Conservation (phyloP, 148 eudicot genomes). For the Nepenthes mirabilis region DNA sequence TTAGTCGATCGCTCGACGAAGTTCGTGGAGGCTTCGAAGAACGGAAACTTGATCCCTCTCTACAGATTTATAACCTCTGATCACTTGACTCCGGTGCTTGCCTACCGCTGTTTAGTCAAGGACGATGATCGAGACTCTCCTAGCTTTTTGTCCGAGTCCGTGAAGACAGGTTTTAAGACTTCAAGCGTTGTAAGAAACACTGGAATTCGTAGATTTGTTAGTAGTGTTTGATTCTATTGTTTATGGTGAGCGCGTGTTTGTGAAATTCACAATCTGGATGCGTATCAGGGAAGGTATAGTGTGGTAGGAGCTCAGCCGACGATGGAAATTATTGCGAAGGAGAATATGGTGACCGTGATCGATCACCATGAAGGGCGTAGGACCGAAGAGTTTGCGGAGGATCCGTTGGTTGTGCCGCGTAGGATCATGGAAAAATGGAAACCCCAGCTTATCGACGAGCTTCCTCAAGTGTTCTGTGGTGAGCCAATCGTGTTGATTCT, state of each 20-base stretch:
- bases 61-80: slow-evolving; percentile 74
- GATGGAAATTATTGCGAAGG: slow-evolving; percentile 71
- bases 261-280: slow-evolving; percentile 1
- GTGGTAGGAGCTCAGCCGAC: slow-evolving; percentile 76
- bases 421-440: slow-evolving; percentile 56
- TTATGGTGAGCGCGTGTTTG: background rate
- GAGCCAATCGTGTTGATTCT: slow-evolving; percentile 4
- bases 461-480: slow-evolving; percentile 87
- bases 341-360: slow-evolving; percentile 43
- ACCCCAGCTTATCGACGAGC: slow-evolving; percentile 54
- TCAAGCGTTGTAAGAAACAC: background rate
- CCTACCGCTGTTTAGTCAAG: slow-evolving; percentile 83
- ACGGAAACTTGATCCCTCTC: slow-evolving; percentile 80
- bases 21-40: slow-evolving; percentile 73
- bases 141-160: slow-evolving; percentile 88
- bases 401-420: slow-evolving; percentile 59
- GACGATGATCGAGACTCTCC: slow-evolving; percentile 95
- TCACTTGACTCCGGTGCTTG: slow-evolving; percentile 90
- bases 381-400: slow-evolving; percentile 47
- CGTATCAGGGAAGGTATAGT: slow-evolving; percentile 66
- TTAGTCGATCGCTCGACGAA: slow-evolving; percentile 7
- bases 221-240: background rate
- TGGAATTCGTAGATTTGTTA: background rate
- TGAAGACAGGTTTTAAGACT: slow-evolving; percentile 31
- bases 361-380: slow-evolving; percentile 47